A percentile compares a stretch with the other conserved stretches of the same genome.
phyloP scores from a whole-genome alignment of 768 basidiomycete genomes.

The Agrocybe praecox region DNA sequence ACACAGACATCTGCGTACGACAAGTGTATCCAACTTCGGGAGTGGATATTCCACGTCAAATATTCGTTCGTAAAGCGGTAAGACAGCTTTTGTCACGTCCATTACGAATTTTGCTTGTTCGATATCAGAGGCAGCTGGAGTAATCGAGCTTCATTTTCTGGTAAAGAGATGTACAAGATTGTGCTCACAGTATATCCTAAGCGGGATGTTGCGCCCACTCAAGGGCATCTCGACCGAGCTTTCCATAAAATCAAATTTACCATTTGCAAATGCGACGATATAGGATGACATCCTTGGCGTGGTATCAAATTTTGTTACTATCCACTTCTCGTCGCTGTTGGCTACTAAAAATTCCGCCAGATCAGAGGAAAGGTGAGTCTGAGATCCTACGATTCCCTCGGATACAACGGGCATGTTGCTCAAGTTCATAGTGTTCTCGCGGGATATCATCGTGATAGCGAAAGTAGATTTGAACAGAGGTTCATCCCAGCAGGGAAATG shows the following conservation, averaged over 20 bases:
- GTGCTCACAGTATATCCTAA: slow-evolving; percentile 90
- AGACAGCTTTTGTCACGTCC: slow-evolving; percentile 78
- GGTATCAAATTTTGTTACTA: slow-evolving; percentile 76
- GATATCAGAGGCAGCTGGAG: slow-evolving; percentile 78
- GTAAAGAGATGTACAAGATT: no score
- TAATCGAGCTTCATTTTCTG: no score
- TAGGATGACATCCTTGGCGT: slow-evolving; percentile 91
- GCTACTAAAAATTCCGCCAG: no score
- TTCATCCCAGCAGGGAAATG: slow-evolving; percentile 94
- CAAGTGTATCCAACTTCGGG: slow-evolving; percentile 93
- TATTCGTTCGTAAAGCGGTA: slow-evolving; percentile 90
- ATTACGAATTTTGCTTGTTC: slow-evolving; percentile 85
- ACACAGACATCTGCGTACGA: slow-evolving; percentile 44
- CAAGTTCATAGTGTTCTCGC: slow-evolving; percentile 71
- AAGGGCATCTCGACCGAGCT: slow-evolving; percentile 78
- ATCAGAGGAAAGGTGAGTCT: no score
- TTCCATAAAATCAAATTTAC: slow-evolving; percentile 73
- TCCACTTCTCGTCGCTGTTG: slow-evolving; percentile 55
- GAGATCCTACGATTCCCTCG: no score
- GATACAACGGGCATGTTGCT: slow-evolving; percentile 84
- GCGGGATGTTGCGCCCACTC: slow-evolving; percentile 77
- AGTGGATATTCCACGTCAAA: slow-evolving; percentile 93
- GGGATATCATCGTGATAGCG: slow-evolving; percentile 77
- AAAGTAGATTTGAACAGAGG: slow-evolving; percentile 88
- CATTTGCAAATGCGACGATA: slow-evolving; percentile 87